Evolutionary conservation across 2,329 filamentous ascomycete species (phyloP), one percentile per base, ranked within the genome.

Genomic region (Canariomyces notabilis): DNA sequence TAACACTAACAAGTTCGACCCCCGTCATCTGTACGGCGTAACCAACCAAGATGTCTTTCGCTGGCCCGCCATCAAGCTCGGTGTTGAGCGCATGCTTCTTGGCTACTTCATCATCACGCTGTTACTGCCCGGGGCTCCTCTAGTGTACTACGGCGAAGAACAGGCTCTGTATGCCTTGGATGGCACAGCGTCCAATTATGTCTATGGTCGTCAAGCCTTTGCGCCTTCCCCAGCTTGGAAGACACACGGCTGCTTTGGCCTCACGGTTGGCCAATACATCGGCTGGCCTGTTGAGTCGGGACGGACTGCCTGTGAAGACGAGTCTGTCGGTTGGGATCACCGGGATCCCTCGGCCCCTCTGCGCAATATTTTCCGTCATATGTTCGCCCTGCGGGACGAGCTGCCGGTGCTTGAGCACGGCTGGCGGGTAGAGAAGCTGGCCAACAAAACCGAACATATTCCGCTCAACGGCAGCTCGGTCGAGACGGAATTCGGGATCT

Each of bases 21-120:
- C 80, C 3, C 72, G 80, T 1, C 79, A 83, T 55, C 74, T 83
- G 67, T 81, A 75, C 54, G 80, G 79, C 21, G 71, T 73, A 4
- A 79, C 78, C 2, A 83, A 82, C 56, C 80, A 83, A 63, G 80
- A 83, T 57, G 77, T 83, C 3, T 79, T 83, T 54, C 70, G 79
- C 18, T 83, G 80, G 80, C 79, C 79, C 2, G 70, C 76, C 5
- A 67, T 83, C 29, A 65, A 70, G 35, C 70, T 76, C 48, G 80
- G 80, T 2, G 72, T 74, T 0, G 70, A 81, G 54, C 70, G 76
- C 34, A 73, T 77, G 57, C 63, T 82, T 3, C 62, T 83, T 1
- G 80, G 68, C 2, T 67, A 75, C 22, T 82, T 80, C 55, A 72
- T 83, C 40, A 77, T 74, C 1, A 78, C 76, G 1, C 58, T 83